Conservation (phyloP, 2,329 filamentous ascomycete species). For the Microsporum audouinii region DNA sequence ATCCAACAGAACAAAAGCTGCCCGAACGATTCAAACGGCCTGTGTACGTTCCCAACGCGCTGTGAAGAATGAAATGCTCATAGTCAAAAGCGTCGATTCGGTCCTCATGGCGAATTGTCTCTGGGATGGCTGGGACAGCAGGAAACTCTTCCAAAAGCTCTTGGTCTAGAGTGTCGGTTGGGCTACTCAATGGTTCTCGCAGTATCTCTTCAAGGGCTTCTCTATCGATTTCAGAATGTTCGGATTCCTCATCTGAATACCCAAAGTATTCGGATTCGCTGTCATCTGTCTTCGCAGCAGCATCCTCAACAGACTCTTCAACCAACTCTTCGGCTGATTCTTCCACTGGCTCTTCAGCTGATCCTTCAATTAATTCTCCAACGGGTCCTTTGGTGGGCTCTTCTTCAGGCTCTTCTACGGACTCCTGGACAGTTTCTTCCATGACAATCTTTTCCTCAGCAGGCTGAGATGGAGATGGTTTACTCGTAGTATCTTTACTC, state of each 20-base stretch:
- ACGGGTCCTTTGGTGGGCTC: not conserved
- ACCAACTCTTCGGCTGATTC: not conserved
- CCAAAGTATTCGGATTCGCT: constrained; percentile 31
- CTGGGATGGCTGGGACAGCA: constrained; percentile 32
- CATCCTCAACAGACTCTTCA: not conserved
- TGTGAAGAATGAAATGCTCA: constrained; percentile 89
- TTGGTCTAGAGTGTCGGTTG: constrained; percentile 18
- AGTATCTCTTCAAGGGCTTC: constrained; percentile 46
- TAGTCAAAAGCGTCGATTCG: constrained; percentile 94
- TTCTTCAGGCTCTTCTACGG: not conserved
- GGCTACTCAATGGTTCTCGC: constrained; percentile 33
- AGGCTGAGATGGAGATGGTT: not conserved
- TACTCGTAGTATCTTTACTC: not conserved
- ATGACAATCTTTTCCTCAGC: not conserved
- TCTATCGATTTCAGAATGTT: constrained; percentile 44
- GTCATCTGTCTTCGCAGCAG: constrained; percentile 26
- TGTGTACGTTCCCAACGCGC: constrained; percentile 61
- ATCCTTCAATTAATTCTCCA: constrained; percentile 19
- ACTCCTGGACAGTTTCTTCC: not conserved
- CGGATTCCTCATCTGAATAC: constrained; percentile 12
- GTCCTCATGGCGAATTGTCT: constrained; percentile 71
- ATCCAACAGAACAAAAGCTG: constrained; percentile 35
- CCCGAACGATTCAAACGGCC: constrained; percentile 18
- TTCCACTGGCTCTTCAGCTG: not conserved
- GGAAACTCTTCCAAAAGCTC: constrained; percentile 27